These are phyloP conservation scores for Aspergillus aculeatinus DNA, from an alignment of 2,329 filamentous ascomycete species.

Conservation along the genomic window DNA sequence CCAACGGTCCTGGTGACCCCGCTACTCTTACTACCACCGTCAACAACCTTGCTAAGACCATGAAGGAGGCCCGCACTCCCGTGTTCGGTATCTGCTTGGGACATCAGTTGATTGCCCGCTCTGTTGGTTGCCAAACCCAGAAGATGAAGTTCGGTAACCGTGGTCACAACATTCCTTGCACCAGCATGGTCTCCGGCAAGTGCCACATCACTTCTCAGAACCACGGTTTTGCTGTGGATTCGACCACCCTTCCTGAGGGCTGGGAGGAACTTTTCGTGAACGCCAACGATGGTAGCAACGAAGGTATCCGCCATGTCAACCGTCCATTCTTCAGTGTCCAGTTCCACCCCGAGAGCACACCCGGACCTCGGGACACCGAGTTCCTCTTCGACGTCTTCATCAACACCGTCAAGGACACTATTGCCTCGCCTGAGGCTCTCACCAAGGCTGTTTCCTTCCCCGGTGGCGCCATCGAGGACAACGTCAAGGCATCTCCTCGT, in stretches of 20 bases:
- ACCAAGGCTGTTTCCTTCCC: slow-evolving; percentile 78
- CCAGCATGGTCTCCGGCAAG: slow-evolving; percentile 89
- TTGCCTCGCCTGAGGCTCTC: slow-evolving; percentile 66
- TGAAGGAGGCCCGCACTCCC: slow-evolving; percentile 77
- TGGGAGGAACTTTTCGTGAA: slow-evolving; percentile 98
- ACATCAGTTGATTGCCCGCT: slow-evolving; percentile 87
- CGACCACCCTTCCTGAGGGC: slow-evolving; percentile 68
- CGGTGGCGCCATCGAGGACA: slow-evolving; percentile 77
- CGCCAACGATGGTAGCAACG: slow-evolving; percentile 96
- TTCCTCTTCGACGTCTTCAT: slow-evolving; percentile 98
- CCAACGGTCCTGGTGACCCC: slow-evolving; percentile 95
- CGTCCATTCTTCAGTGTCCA: slow-evolving; percentile 98
- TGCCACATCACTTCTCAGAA: slow-evolving; percentile 99
- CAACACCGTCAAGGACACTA: slow-evolving; percentile 71
- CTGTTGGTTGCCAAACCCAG: slow-evolving; percentile 76
- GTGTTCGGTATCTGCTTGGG: slow-evolving; percentile 96
- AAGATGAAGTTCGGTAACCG: slow-evolving; percentile 99
- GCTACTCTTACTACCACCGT: slow-evolving; percentile 77
- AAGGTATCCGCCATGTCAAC: slow-evolving; percentile 85
- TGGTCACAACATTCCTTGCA: slow-evolving; percentile 97
- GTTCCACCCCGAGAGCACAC: slow-evolving; percentile 96
- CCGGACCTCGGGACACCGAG: slow-evolving; percentile 91
- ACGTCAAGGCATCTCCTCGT: slow-evolving; percentile 70
- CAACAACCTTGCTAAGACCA: slow-evolving; percentile 71
- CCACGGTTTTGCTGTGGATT: slow-evolving; percentile 92